These are phyloP conservation scores for Globisporangium nodosum DNA, from an alignment of 352 stramenopile genomes.

Conservation along the genomic window DNA sequence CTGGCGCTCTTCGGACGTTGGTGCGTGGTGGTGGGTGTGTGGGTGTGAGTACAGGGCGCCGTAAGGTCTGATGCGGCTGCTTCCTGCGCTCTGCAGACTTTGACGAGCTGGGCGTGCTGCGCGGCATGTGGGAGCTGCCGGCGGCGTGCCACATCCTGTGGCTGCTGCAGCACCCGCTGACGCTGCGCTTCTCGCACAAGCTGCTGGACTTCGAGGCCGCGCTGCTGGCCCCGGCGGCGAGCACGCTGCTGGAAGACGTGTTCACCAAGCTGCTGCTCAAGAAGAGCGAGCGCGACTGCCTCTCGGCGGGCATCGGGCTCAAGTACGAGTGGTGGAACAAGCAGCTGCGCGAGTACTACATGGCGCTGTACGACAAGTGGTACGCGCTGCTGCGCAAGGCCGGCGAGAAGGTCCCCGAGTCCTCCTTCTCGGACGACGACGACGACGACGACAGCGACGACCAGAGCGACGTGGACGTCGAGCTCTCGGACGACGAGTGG, in stretches of 20 bases:
- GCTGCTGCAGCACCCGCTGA: constrained; percentile 75
- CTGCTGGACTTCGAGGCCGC: constrained; percentile 82
- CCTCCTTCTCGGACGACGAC: constrained; percentile 60
- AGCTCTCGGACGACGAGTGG: constrained; percentile 79
- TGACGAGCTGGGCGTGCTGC: constrained; percentile 54
- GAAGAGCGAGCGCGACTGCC: constrained; percentile 73
- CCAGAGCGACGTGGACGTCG: constrained; percentile 55
- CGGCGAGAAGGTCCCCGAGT: constrained; percentile 46
- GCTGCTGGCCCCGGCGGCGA: constrained; percentile 65
- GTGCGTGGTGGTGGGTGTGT: constrained; percentile 6
- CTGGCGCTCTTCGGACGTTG: constrained; percentile 61
- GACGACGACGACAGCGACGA: constrained; percentile 35
- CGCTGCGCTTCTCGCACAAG: constrained; percentile 69
- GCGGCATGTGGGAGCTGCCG: constrained; percentile 70
- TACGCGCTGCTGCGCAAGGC: constrained; percentile 72
- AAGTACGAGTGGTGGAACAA: constrained; percentile 90
- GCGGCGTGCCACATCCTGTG: constrained; percentile 79
- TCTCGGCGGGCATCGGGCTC: constrained; percentile 70
- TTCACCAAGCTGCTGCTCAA: constrained; percentile 84
- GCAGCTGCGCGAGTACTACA: constrained; percentile 78
- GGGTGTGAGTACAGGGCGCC: not conserved
- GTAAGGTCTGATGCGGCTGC: not conserved
- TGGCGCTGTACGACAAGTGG: constrained; percentile 78
- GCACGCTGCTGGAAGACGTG: constrained; percentile 70
- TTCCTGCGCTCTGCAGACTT: constrained; percentile 31